A percentile compares a stretch with the other conserved stretches of the same genome.
Conservation (phyloP, 192 early-diverging fungal genomes). For the Coemansia sp. region DNA sequence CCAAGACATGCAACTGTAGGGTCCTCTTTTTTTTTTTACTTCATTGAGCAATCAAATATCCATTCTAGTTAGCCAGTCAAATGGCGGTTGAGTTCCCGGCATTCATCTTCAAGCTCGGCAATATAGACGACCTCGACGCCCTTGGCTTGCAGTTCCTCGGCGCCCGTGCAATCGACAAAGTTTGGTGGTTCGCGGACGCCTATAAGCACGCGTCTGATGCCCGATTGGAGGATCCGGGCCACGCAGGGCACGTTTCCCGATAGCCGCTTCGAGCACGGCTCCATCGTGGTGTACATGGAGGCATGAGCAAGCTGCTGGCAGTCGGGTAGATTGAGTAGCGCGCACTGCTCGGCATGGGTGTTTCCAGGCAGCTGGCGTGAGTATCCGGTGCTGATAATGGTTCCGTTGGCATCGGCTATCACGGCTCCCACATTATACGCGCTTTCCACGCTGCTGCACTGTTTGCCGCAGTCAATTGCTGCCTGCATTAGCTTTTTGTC, state of each 20-base stretch:
- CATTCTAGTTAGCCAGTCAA: background rate
- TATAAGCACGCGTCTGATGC: slow-evolving; percentile 70
- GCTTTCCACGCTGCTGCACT: slow-evolving; percentile 65
- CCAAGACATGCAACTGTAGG: too few species aligned
- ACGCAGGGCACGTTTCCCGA: slow-evolving; percentile 83
- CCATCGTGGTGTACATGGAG: slow-evolving; percentile 90
- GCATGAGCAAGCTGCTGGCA: background rate
- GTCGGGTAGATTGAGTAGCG: slow-evolving; percentile 39
- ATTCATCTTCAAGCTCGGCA: slow-evolving; percentile 66
- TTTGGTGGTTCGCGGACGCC: slow-evolving; percentile 82
- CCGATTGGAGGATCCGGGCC: slow-evolving; percentile 58
- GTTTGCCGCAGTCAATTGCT: slow-evolving; percentile 74
- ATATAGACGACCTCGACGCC: slow-evolving; percentile 77
- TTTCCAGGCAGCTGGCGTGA: slow-evolving; percentile 94
- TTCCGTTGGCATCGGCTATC: slow-evolving; percentile 30
- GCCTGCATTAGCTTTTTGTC: slow-evolving; percentile 68
- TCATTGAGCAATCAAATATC: background rate
- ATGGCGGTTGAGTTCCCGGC: slow-evolving; percentile 68
- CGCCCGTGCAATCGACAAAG: slow-evolving; percentile 84
- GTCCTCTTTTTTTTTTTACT: too few species aligned
- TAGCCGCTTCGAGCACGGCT: slow-evolving; percentile 84
- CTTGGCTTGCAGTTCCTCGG: slow-evolving; percentile 55
- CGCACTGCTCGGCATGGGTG: slow-evolving; percentile 96
- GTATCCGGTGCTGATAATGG: slow-evolving; percentile 77
- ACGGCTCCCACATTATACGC: slow-evolving; percentile 96